A percentile compares a stretch with the other conserved stretches of the same genome.
These are phyloP conservation scores for Penicillium sclerotiorum DNA, from an alignment of 2,329 filamentous ascomycete species.

Conservation along the genomic window DNA sequence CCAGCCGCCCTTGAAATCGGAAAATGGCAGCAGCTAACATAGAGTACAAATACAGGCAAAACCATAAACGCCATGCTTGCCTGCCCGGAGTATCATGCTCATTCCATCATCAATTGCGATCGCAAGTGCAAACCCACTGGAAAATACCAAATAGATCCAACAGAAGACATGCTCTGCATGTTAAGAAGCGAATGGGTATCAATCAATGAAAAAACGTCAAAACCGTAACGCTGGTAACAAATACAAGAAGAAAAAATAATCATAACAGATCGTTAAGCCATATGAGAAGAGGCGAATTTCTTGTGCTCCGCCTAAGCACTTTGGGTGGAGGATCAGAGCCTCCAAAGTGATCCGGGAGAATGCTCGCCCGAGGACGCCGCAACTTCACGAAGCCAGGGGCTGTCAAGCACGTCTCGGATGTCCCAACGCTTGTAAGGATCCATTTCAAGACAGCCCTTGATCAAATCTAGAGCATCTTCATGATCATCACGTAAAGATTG, in stretches of 20 bases:
- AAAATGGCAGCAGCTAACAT: neutral
- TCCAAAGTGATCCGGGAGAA: constrained; percentile 38
- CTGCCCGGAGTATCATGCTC: constrained; percentile 6
- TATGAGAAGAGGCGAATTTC: neutral
- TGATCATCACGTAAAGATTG: constrained; percentile 44
- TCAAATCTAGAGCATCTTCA: constrained; percentile 58
- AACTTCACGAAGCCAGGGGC: constrained; percentile 56
- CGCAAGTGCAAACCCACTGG: constrained; percentile 1
- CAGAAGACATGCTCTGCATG: neutral
- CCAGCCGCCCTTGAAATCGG: constrained; percentile 3
- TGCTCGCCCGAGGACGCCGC: constrained; percentile 35
- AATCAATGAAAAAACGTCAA: neutral
- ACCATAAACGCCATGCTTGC: constrained; percentile 19
- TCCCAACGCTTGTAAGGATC: constrained; percentile 59
- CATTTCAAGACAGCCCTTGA: constrained; percentile 63
- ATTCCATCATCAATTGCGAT: constrained; percentile 6
- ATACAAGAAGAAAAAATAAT: constrained; percentile 11
- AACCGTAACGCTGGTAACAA: constrained; percentile 16
- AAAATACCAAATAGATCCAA: neutral
- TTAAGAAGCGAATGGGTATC: constrained; percentile 5
- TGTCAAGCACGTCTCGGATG: constrained; percentile 58
- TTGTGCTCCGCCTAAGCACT: neutral
- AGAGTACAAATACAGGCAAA: constrained; percentile 9
- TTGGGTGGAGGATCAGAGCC: constrained; percentile 31
- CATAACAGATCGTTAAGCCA: constrained; percentile 4